A percentile compares a stretch with the other conserved stretches of the same genome.
phyloP scores from a whole-genome alignment of 164 flowering plant genomes.

The Amborella trichopoda region DNA sequence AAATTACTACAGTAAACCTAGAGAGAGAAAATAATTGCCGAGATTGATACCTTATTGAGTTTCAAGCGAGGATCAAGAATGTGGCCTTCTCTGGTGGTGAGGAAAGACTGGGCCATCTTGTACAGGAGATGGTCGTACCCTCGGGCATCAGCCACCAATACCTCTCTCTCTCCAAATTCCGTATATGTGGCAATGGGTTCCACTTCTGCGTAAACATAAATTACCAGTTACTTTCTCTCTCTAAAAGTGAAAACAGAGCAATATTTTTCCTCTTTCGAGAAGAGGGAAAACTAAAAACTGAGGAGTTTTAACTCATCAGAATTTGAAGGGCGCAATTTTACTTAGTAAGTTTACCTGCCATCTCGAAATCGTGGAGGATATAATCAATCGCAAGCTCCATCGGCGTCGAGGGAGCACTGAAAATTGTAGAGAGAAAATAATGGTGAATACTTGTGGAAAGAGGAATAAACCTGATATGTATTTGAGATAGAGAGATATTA shows the following conservation, averaged over 20 bases:
- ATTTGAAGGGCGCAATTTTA: no score
- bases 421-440: no score
- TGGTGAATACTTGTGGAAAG: no score
- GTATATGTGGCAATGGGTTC: slow-evolving; percentile 82
- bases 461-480: no score
- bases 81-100: slow-evolving; percentile 45
- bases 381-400: slow-evolving; percentile 95
- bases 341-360: slow-evolving; percentile 53
- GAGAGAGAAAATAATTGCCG: no score
- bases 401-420: slow-evolving; percentile 61
- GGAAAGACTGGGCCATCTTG: slow-evolving; percentile 70
- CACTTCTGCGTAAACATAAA: slow-evolving; percentile 41
- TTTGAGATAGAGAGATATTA: no score
- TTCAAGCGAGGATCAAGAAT: slow-evolving; percentile 59
- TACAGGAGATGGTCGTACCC: slow-evolving; percentile 63
- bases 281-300: no score
- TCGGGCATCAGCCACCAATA: slow-evolving; percentile 80
- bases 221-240: neutral
- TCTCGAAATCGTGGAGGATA: slow-evolving; percentile 90
- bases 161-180: slow-evolving; percentile 76
- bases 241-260: neutral
- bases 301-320: no score
- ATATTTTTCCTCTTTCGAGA: no score
- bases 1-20: no score
- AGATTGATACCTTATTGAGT: slow-evolving; percentile 71